phyloP scores from a whole-genome alignment of 768 basidiomycete species.

The Pisolithus orientalis region DNA sequence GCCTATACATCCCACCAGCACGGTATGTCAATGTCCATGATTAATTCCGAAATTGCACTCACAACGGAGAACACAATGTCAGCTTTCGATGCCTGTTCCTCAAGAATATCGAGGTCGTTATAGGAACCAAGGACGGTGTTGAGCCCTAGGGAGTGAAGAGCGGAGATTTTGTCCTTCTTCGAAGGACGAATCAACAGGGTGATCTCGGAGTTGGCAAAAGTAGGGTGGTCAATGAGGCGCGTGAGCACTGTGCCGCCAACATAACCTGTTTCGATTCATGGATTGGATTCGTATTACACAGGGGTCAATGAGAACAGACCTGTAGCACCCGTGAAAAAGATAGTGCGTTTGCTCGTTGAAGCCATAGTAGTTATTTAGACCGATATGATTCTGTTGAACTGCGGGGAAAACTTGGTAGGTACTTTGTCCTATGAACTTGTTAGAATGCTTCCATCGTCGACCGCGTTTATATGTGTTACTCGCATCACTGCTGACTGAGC shows the following conservation, averaged over 20 bases:
- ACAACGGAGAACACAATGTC: slow-evolving; percentile 41
- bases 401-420: no score
- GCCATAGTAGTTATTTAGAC: neutral
- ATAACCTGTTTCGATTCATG: slow-evolving; percentile 21
- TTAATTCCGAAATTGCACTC: neutral
- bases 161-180: slow-evolving; percentile 20
- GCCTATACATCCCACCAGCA: slow-evolving; percentile 24
- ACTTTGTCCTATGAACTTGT: no score
- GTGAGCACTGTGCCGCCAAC: slow-evolving; percentile 28
- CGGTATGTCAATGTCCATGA: neutral
- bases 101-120: slow-evolving; percentile 35
- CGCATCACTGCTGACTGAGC: no score
- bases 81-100: slow-evolving; percentile 37
- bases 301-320: slow-evolving; percentile 20
- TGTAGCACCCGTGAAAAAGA: slow-evolving; percentile 43
- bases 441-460: no score
- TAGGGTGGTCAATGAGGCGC: slow-evolving; percentile 23
- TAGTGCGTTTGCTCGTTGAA: slow-evolving; percentile 25
- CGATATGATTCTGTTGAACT: no score
- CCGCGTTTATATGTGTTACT: no score
- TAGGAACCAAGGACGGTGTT: slow-evolving; percentile 37
- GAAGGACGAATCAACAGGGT: slow-evolving; percentile 22
- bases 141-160: slow-evolving; percentile 19
- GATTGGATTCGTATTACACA: neutral
- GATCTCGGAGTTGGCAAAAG: slow-evolving; percentile 16